Evolutionary conservation across 2,329 filamentous ascomycete species (phyloP).

Genomic region (Mycosphaerella sp.): DNA sequence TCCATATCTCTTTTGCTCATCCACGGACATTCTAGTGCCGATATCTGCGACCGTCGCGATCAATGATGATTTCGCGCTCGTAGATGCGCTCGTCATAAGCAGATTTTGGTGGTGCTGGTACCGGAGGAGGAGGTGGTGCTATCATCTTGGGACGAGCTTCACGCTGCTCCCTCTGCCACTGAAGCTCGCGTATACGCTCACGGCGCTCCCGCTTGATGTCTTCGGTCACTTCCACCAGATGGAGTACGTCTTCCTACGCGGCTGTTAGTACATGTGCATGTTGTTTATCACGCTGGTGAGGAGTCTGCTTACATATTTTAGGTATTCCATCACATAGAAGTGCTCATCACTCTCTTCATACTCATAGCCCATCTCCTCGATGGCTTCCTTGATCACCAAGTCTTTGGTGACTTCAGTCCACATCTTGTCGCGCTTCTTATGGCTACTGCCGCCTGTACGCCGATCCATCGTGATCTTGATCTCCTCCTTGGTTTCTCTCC

Average conservation of each 20-base stretch:
- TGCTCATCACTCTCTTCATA: constrained; percentile 85
- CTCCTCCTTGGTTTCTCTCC: constrained; percentile 46
- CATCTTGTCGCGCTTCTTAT: constrained; percentile 47
- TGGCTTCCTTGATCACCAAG: constrained; percentile 76
- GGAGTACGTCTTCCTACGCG: constrained; percentile 73
- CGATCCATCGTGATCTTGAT: constrained; percentile 30
- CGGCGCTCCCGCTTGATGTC: constrained; percentile 64
- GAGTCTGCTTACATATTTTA: constrained; percentile 66
- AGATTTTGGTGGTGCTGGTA: constrained; percentile 34
- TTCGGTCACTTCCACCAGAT: constrained; percentile 75
- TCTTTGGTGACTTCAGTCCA: constrained; percentile 99
- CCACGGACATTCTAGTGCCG: constrained; percentile 8
- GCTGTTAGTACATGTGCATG: not conserved
- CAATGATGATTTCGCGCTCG: constrained; percentile 63
- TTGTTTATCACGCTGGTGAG: not conserved
- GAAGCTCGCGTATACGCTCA: constrained; percentile 52
- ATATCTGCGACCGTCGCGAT: constrained; percentile 36
- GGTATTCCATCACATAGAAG: constrained; percentile 89
- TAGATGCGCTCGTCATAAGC: constrained; percentile 59
- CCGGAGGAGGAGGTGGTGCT: constrained; percentile 37
- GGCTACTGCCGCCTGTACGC: constrained; percentile 9
- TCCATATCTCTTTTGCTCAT: not conserved
- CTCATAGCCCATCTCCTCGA: constrained; percentile 75
- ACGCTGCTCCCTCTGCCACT: constrained; percentile 57
- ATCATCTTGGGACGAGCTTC: constrained; percentile 40